Evolutionary conservation across 352 stramenopile species (phyloP).

Genomic region (Phytophthora europaea): DNA sequence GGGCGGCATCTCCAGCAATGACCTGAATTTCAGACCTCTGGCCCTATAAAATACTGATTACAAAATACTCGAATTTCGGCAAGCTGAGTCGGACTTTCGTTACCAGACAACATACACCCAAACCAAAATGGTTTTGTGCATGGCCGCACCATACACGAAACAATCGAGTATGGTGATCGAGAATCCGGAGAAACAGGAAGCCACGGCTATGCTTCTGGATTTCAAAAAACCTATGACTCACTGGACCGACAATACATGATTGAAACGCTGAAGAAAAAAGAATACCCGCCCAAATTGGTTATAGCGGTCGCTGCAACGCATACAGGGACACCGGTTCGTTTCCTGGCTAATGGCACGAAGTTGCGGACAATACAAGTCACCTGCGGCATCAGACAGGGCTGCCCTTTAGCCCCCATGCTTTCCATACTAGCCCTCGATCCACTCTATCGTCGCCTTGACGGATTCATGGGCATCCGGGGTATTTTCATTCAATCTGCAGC

Average conservation of each 20-base stretch:
- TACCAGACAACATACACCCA: not conserved
- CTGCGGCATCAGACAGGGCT: constrained; percentile 14
- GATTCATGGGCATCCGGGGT: not conserved
- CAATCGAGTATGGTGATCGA: not conserved
- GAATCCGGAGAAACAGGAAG: not conserved
- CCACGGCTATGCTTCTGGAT: constrained; percentile 10
- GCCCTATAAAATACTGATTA: constrained; percentile 18
- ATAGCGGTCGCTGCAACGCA: not conserved
- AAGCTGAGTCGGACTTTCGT: not conserved
- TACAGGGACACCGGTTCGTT: not conserved
- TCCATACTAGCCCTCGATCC: constrained; percentile 12
- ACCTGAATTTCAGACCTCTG: constrained; percentile 14
- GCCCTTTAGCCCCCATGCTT: constrained; percentile 7
- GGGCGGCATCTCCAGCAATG: not conserved
- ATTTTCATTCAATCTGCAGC: not conserved
- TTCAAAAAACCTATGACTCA: constrained; percentile 22
- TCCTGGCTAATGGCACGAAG: constrained; percentile 10
- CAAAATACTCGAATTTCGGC: constrained; percentile 17
- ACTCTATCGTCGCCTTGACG: not conserved
- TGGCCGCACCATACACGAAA: not conserved
- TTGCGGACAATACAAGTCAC: not conserved
- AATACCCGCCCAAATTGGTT: constrained; percentile 7
- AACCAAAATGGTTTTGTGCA: constrained; percentile 11
- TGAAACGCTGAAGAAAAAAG: not conserved
- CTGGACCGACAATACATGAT: not conserved